A percentile compares a stretch with the other conserved stretches of the same genome.
Conservation (phyloP, 2,329 filamentous ascomycete species). For the Mycosphaerelloides madeirae region DNA sequence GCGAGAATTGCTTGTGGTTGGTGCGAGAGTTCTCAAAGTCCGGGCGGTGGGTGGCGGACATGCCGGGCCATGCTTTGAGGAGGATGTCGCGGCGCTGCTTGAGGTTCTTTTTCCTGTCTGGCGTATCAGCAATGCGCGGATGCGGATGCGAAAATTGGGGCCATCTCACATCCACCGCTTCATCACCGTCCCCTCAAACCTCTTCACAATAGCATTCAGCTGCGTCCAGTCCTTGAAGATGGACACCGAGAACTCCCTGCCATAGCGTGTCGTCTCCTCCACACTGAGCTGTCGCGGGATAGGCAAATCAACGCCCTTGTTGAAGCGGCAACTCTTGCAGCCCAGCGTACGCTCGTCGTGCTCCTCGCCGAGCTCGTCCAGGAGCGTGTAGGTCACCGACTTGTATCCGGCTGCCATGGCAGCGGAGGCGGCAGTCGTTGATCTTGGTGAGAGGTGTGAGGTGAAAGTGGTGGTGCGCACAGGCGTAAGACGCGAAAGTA, state of each 20-base stretch:
- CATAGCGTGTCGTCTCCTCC: constrained; percentile 21
- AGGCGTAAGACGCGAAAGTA: neutral
- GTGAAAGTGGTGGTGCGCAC: neutral
- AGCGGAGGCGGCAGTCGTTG: neutral
- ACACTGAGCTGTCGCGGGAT: constrained; percentile 14
- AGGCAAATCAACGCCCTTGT: constrained; percentile 20
- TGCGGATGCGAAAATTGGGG: neutral
- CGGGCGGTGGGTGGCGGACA: constrained; percentile 48
- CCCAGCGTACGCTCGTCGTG: constrained; percentile 12
- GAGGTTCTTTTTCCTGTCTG: constrained; percentile 45
- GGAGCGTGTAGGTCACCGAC: constrained; percentile 20
- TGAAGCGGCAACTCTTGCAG: constrained; percentile 25
- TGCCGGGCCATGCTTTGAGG: constrained; percentile 47
- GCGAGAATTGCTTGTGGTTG: constrained; percentile 15
- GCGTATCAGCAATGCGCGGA: constrained; percentile 1
- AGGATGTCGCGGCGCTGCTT: constrained; percentile 46
- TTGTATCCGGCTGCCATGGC: constrained; percentile 18
- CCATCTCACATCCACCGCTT: constrained; percentile 45
- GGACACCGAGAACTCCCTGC: constrained; percentile 17
- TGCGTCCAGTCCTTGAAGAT: constrained; percentile 36
- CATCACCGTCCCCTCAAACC: constrained; percentile 49
- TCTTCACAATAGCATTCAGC: constrained; percentile 43
- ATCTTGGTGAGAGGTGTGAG: neutral
- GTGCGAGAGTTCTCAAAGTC: constrained; percentile 43
- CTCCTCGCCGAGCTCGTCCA: constrained; percentile 17